Conservation (phyloP, 352 stramenopile genomes). For the Pythium pyrilobum region DNA sequence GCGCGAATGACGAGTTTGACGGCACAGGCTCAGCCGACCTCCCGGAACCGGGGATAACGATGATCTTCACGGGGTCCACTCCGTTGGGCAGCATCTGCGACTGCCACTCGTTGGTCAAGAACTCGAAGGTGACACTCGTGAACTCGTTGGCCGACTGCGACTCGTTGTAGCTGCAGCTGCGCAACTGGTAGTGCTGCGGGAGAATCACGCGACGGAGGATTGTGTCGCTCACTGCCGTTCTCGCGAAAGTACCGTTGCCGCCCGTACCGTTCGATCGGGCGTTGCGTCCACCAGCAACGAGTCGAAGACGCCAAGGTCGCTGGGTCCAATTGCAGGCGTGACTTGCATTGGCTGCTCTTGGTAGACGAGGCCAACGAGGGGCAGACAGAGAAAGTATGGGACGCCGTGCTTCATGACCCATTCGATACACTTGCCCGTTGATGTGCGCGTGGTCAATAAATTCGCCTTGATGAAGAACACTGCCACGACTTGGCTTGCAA, state of each 20-base stretch:
- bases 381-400: background rate
- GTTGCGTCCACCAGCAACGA: background rate
- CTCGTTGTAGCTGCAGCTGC: background rate
- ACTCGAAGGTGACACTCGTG: slow-evolving; percentile 9
- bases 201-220: slow-evolving; percentile 1
- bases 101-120: slow-evolving; percentile 6
- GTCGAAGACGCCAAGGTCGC: background rate
- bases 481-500: background rate
- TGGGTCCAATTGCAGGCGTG: background rate
- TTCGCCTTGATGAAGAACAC: background rate
- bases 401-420: background rate
- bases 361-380: background rate
- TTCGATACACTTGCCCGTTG: background rate
- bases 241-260: background rate
- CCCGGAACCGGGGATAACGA: background rate
- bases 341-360: background rate
- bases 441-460: background rate
- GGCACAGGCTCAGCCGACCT: background rate
- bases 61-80: background rate
- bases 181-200: background rate
- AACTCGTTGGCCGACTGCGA: slow-evolving; percentile 3
- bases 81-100: background rate
- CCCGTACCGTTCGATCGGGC: no score
- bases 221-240: background rate
- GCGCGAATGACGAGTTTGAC: background rate